These are phyloP conservation scores for Didymella pinodella DNA, from an alignment of 2,329 filamentous ascomycete species.

Conservation along the genomic window DNA sequence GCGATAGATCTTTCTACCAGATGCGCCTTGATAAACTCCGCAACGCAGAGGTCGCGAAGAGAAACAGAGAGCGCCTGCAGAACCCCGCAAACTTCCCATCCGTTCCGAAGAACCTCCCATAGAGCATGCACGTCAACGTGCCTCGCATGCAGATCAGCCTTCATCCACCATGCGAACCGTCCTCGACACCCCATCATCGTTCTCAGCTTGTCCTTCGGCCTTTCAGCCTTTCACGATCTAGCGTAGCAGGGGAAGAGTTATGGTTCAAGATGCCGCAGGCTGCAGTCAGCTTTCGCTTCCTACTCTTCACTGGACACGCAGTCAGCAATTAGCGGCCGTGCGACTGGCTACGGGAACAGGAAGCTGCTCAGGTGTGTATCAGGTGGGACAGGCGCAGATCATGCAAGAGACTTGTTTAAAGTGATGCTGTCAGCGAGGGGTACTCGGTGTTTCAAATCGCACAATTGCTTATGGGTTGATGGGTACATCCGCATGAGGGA, in stretches of 20 bases:
- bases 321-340: constrained; percentile 46
- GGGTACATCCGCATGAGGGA: not conserved
- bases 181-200: not conserved
- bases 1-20: constrained; percentile 78
- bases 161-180: not conserved
- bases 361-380: constrained; percentile 24
- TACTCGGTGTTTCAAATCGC: not conserved
- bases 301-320: constrained; percentile 30
- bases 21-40: constrained; percentile 81
- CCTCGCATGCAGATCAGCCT: not conserved
- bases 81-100: constrained; percentile 85
- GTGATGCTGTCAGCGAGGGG: constrained; percentile 23
- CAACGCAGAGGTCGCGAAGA: constrained; percentile 78
- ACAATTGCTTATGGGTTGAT: not conserved
- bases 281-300: constrained; percentile 33
- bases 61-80: constrained; percentile 80
- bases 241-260: not conserved
- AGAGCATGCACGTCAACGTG: constrained; percentile 1
- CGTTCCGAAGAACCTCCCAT: constrained; percentile 70
- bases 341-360: constrained; percentile 20
- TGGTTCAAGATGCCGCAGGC: constrained; percentile 25
- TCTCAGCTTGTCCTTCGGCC: constrained; percentile 10
- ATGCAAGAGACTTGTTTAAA: constrained; percentile 21
- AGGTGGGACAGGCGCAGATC: constrained; percentile 26
- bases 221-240: constrained; percentile 1